Base-by-base conservation (phyloP, 371 early-diverging fungal species). In the Haplosporangium sp. region DNA sequence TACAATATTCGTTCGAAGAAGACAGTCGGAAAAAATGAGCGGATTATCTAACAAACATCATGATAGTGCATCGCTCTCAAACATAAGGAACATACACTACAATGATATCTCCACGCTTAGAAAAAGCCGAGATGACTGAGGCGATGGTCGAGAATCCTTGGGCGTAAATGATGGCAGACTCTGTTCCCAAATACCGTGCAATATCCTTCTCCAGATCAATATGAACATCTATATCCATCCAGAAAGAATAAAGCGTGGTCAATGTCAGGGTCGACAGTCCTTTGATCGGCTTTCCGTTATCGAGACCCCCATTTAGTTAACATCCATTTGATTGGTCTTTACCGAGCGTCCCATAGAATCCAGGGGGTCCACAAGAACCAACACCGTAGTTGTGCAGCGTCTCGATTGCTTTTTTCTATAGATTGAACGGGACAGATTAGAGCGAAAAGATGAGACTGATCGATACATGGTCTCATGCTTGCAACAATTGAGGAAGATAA, bases 281-380 rank as follows among this genome's bases (percentile, higher is more conserved):
- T 29, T 29, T 29, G 29, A 29, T 29, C 29, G 4, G 29, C 29
- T 29, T 29, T 29, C 4, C 29, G 29, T 29, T 29, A 29, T 29
- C 1, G 29, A 29, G 4, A 29, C 29, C 29, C 18, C 20, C n/a
- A 14, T n/a, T 11, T 50, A 50, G 2, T 18, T 5, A 50, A 9
- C 20, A 20, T 18, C 50, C 29, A 4, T 29, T 29, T 29, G 29
- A 29, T 4, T 29, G 29, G 29, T 50, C 50, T 14, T 60, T 80
- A 86, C 86, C 91, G 46, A 97, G 82, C 6, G 99, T 99, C 60
- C 99, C 99, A 83, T 99, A 99, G 83, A 99, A 99, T n/a, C 99
- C 99, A 6, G 98, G 95, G 6, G 99, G 99, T 13, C 96, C 98
- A 81, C 99, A 99, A 1, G 99, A 94, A 21, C 99, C 99, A 40